phyloP scores from a whole-genome alignment of 495 filamentous ascomycete species.

The Choiromyces venosus region DNA sequence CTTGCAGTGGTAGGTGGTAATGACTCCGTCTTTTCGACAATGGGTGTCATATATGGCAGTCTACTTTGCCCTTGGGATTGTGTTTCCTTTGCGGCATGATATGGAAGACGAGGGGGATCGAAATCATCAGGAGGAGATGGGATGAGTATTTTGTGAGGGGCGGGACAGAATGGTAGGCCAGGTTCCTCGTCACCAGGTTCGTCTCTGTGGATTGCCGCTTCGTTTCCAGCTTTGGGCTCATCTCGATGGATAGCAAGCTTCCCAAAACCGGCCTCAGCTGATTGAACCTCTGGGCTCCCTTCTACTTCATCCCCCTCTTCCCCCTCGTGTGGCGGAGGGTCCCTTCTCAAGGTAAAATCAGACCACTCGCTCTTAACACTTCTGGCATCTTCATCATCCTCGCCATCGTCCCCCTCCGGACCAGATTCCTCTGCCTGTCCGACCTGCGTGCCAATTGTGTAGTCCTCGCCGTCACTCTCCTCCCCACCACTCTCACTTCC shows the following conservation, averaged over 20 bases:
- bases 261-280: conserved; percentile 6
- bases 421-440: conserved; percentile 34
- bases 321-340: conserved; percentile 32
- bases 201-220: conserved; percentile 26
- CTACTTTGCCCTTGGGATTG: conserved; percentile 71
- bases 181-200: conserved; percentile 41
- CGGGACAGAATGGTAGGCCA: conserved; percentile 23
- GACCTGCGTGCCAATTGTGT: conserved; percentile 49
- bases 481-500: conserved; percentile 57
- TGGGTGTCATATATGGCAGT: conserved; percentile 96
- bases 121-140: conserved; percentile 80
- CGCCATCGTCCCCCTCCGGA: conserved; percentile 39
- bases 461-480: conserved; percentile 55
- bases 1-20: conserved; percentile 44
- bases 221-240: conserved; percentile 17
- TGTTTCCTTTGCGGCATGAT: conserved; percentile 52
- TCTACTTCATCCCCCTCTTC: conserved; percentile 33
- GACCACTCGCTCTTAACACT: conserved; percentile 41
- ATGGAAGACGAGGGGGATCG: conserved; percentile 65
- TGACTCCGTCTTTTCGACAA: conserved; percentile 88
- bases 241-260: conserved; percentile 30
- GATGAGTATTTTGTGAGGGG: conserved; percentile 51
- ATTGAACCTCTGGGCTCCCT: conserved; percentile 21
- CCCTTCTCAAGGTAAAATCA: conserved; percentile 37
- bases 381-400: conserved; percentile 43